Conservation (phyloP, 805 yeast genomes). For the Yarrowia deformans region DNA sequence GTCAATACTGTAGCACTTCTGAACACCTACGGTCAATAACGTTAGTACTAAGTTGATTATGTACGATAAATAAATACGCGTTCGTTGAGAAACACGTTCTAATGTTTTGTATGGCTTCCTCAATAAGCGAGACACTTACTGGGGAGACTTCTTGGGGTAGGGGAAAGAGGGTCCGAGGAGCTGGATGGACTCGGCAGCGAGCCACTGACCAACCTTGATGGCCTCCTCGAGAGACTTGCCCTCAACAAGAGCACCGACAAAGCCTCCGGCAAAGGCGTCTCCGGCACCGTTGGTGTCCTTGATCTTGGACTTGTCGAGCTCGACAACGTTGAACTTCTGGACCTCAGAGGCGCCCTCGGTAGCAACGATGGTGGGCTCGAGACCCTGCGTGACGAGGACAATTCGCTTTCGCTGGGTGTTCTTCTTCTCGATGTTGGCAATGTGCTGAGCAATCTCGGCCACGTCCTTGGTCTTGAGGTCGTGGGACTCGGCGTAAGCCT, state of each 20-base stretch:
- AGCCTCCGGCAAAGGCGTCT: slow-evolving; percentile 97
- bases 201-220: slow-evolving; percentile 93
- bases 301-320: slow-evolving; percentile 69
- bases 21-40: not conserved
- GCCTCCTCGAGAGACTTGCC: slow-evolving; percentile 66
- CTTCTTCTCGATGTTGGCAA: slow-evolving; percentile 79
- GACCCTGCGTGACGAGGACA: slow-evolving; percentile 94
- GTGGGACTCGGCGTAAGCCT: slow-evolving; percentile 88
- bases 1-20: no score
- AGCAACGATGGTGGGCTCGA: slow-evolving; percentile 86
- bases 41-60: slow-evolving; percentile 39
- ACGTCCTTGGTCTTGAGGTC: slow-evolving; percentile 68
- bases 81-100: slow-evolving; percentile 39
- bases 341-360: slow-evolving; percentile 61
- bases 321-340: slow-evolving; percentile 70
- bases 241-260: slow-evolving; percentile 84
- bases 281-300: slow-evolving; percentile 99
- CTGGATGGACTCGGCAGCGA: slow-evolving; percentile 90
- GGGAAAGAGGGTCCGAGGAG: slow-evolving; percentile 96
- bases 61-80: slow-evolving; percentile 38
- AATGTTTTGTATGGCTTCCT: not conserved
- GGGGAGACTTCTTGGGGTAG: slow-evolving; percentile 60
- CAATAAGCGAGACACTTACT: slow-evolving; percentile 1
- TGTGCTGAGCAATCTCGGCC: slow-evolving; percentile 76
- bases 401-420: slow-evolving; percentile 75